phyloP scores from a whole-genome alignment of 257 asterid species.

The Solanum boliviense region DNA sequence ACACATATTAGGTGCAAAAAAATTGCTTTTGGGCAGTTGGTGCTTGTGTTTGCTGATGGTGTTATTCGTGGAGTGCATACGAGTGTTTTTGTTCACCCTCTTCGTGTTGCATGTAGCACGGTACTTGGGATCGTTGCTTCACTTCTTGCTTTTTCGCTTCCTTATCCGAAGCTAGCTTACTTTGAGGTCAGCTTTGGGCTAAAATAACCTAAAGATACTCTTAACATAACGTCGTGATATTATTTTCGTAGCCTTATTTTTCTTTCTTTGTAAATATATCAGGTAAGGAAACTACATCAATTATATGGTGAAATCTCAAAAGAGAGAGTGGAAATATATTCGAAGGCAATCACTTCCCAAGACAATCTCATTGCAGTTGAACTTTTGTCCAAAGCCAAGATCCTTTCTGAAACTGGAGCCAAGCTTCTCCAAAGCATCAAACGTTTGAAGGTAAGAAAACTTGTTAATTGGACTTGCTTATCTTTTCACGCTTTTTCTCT shows the following conservation, averaged over 20 bases:
- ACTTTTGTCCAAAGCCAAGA: conserved; percentile 29
- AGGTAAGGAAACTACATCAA: conserved; percentile 16
- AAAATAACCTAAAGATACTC: not conserved
- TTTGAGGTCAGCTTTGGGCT: conserved; percentile 18
- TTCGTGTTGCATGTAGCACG: conserved; percentile 43
- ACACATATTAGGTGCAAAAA: conserved; percentile 38
- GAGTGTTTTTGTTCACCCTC: conserved; percentile 21
- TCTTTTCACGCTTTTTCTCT: not conserved
- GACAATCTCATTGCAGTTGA: conserved; percentile 19
- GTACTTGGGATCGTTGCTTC: conserved; percentile 41
- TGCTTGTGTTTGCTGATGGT: conserved; percentile 28
- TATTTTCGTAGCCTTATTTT: not conserved
- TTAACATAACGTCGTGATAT: not conserved
- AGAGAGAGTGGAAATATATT: conserved; percentile 35
- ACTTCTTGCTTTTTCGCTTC: conserved; percentile 39
- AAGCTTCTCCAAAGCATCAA: conserved; percentile 38
- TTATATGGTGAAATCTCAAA: conserved; percentile 38
- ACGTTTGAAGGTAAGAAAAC: not conserved
- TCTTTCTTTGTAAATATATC: not conserved
- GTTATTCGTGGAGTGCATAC: conserved; percentile 14
- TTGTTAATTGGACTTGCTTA: not conserved
- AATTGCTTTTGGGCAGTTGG: conserved; percentile 61
- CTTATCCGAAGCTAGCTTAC: conserved; percentile 38
- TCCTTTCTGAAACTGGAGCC: conserved; percentile 36
- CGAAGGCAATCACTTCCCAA: conserved; percentile 18